A percentile compares a stretch with the other conserved stretches of the same genome.
phyloP scores from a whole-genome alignment of 2,329 filamentous ascomycete species.

The Aureobasidium sp. region DNA sequence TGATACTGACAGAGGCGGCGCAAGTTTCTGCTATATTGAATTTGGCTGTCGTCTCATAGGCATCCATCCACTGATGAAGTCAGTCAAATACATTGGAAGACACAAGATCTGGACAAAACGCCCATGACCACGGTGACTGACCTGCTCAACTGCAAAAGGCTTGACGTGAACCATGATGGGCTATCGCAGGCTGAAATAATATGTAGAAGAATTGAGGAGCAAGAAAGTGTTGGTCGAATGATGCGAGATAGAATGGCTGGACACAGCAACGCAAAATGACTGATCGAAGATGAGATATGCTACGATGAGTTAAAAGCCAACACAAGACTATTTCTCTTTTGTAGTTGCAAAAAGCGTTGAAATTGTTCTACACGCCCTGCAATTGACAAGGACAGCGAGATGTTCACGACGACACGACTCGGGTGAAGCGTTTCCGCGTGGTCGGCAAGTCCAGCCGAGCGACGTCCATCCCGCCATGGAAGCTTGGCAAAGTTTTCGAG shows the following conservation, averaged over 20 bases:
- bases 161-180: slow-evolving; percentile 50
- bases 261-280: too few relatives aligned
- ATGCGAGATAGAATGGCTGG: too few relatives aligned
- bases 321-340: not conserved
- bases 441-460: slow-evolving; percentile 1
- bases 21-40: slow-evolving; percentile 77
- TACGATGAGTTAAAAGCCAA: not conserved
- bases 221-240: too few relatives aligned
- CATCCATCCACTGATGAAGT: slow-evolving; percentile 48
- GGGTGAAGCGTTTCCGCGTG: not conserved
- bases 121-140: slow-evolving; percentile 31
- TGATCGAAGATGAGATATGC: too few relatives aligned
- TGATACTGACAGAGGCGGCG: slow-evolving; percentile 64
- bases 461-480: not conserved
- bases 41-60: slow-evolving; percentile 45
- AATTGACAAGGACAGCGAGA: not conserved
- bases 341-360: not conserved
- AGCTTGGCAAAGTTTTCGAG: not conserved
- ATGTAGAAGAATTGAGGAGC: too few relatives aligned
- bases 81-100: slow-evolving; percentile 19
- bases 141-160: slow-evolving; percentile 65
- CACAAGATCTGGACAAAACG: too few relatives aligned
- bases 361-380: not conserved
- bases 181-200: slow-evolving; percentile 5
- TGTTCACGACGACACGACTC: not conserved